Evolutionary conservation across 805 yeast species (phyloP).

Genomic region (Ogataea henricii): DNA sequence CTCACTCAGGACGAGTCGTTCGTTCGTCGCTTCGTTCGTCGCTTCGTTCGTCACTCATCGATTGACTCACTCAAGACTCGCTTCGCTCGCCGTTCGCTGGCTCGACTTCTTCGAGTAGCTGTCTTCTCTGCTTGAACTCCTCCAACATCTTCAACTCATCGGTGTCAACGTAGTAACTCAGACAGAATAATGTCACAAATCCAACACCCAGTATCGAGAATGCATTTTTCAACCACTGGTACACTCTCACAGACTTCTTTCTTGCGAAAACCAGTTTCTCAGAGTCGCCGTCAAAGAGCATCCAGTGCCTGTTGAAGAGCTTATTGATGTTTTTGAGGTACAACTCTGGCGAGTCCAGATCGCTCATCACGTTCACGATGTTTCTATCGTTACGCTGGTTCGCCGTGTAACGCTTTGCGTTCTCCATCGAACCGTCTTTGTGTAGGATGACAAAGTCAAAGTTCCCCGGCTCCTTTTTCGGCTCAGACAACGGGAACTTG

Average conservation of each 20-base stretch:
- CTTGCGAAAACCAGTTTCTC: slow-evolving; percentile 45
- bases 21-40: too few species aligned
- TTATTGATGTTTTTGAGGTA: slow-evolving; percentile 41
- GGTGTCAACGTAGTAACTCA: slow-evolving; percentile 32
- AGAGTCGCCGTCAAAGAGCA: slow-evolving; percentile 53
- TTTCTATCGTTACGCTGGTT: slow-evolving; percentile 10
- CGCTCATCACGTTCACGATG: slow-evolving; percentile 18
- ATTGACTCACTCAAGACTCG: too few species aligned
- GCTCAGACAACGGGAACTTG: neutral
- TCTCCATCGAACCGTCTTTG: slow-evolving; percentile 37
- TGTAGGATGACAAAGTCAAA: slow-evolving; percentile 24
- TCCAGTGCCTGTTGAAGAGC: slow-evolving; percentile 52
- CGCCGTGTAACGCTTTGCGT: slow-evolving; percentile 11
- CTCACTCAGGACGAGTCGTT: too few species aligned
- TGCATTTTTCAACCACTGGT: slow-evolving; percentile 22
- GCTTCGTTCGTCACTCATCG: too few species aligned
- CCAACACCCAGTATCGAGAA: slow-evolving; percentile 35
- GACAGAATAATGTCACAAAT: slow-evolving; percentile 26
- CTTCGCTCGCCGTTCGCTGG: too few species aligned
- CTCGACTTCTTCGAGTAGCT: too few species aligned
- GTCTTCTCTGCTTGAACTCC: slow-evolving; percentile 3
- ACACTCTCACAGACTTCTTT: slow-evolving; percentile 14
- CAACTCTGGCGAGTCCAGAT: slow-evolving; percentile 40
- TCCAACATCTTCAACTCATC: slow-evolving; percentile 15
- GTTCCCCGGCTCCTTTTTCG: slow-evolving; percentile 6